These are phyloP conservation scores for Starmerella potacharoeniae DNA, from an alignment of 805 yeast genomes.

Conservation along the genomic window DNA sequence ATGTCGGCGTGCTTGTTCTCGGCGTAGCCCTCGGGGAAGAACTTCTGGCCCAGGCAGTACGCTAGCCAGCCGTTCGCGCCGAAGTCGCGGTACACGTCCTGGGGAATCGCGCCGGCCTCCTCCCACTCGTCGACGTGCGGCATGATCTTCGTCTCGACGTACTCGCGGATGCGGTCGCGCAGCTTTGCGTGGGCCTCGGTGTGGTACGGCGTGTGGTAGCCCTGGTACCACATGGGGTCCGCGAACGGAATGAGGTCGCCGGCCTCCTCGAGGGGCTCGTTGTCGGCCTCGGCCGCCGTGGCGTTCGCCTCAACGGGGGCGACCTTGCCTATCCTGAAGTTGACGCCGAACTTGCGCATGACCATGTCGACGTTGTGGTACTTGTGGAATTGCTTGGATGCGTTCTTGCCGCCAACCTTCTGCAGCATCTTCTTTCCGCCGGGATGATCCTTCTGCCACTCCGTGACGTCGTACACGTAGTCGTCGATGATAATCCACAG, in stretches of 20 bases:
- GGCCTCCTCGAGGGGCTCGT: conserved; percentile 19
- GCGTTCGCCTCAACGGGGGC: conserved; percentile 12
- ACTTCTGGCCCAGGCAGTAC: conserved; percentile 26
- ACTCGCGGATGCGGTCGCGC: conserved; percentile 32
- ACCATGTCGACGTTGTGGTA: conserved; percentile 34
- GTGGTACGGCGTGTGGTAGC: conserved; percentile 32
- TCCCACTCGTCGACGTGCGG: conserved; percentile 37
- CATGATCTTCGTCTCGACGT: conserved; percentile 31
- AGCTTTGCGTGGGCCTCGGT: conserved; percentile 31
- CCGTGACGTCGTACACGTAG: conserved; percentile 64
- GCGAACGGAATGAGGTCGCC: conserved; percentile 32
- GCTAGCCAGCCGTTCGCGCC: conserved; percentile 33
- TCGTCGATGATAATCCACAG: conserved; percentile 78
- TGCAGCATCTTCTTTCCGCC: conserved; percentile 63
- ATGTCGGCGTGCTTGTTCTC: conserved; percentile 22
- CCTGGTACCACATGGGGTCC: conserved; percentile 38
- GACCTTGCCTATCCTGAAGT: conserved; percentile 28
- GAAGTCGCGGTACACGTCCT: conserved; percentile 26
- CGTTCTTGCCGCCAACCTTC: conserved; percentile 71
- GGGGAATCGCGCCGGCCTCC: conserved; percentile 29
- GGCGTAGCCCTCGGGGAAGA: conserved; percentile 29
- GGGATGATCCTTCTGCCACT: conserved; percentile 70
- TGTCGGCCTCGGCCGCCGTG: conserved; percentile 10
- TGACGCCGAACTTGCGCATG: conserved; percentile 28
- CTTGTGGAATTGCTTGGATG: conserved; percentile 51